phyloP scores from a whole-genome alignment of 306 rosid species.

The Hippophae rhamnoides region DNA sequence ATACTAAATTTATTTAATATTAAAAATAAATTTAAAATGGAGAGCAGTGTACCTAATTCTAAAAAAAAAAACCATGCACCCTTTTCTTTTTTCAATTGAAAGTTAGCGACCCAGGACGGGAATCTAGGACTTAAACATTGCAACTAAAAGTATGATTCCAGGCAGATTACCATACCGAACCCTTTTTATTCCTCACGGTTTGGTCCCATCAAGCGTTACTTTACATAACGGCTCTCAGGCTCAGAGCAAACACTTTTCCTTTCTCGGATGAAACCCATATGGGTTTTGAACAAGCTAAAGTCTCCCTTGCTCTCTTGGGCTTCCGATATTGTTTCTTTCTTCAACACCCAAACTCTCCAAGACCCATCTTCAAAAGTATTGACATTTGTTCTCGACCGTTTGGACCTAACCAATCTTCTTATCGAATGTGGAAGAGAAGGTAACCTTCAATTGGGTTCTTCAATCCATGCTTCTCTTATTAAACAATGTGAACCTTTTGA shows the following conservation, averaged over 20 bases:
- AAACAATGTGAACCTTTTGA: constrained; percentile 29
- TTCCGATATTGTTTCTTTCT: constrained; percentile 26
- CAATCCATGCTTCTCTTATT: constrained; percentile 64
- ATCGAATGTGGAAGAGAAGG: constrained; percentile 48
- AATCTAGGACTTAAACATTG: too few species aligned
- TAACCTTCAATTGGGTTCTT: constrained; percentile 49
- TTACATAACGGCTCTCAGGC: too few species aligned
- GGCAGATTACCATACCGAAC: too few species aligned
- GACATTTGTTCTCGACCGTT: constrained; percentile 36
- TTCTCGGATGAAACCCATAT: constrained; percentile 77
- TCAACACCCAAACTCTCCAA: constrained; percentile 22
- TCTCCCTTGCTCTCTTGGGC: constrained; percentile 30
- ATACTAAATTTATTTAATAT: too few species aligned
- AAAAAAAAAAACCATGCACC: too few species aligned
- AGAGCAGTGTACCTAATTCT: too few species aligned
- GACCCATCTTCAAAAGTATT: constrained; percentile 31
- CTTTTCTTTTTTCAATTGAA: too few species aligned
- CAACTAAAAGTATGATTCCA: too few species aligned
- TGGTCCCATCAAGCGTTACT: too few species aligned
- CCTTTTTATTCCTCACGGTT: too few species aligned
- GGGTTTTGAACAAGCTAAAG: constrained; percentile 36
- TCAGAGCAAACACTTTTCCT: neutral
- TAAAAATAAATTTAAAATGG: too few species aligned
- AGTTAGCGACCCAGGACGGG: too few species aligned
- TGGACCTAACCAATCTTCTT: constrained; percentile 37